Conservation (phyloP, 139 green algal species). For the Zygnema circumcarinatum region DNA sequence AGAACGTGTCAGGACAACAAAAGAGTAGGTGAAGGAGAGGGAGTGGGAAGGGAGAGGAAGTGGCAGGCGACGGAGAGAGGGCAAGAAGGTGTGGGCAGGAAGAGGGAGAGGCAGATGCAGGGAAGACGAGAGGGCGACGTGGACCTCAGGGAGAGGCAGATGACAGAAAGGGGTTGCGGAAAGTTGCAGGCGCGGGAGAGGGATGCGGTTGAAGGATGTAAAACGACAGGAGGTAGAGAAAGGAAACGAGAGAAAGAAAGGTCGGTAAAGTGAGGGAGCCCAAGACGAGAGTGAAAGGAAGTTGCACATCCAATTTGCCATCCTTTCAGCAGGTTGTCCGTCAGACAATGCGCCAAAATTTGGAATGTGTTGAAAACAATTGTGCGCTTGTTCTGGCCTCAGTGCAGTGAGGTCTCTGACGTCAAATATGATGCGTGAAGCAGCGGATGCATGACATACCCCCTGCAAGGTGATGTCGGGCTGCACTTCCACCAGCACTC, state of each 20-base stretch:
- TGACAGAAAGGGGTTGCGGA: background rate
- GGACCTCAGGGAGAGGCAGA: background rate
- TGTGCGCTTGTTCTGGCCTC: no score
- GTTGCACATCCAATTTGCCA: no score
- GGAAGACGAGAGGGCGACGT: constrained; percentile 5
- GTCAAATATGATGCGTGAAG: no score
- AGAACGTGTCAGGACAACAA: background rate
- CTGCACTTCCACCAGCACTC: constrained; percentile 75
- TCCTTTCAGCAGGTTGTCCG: no score
- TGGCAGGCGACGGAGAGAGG: background rate
- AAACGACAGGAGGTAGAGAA: background rate
- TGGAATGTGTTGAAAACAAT: no score
- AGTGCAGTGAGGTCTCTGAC: no score
- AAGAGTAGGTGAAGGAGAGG: background rate
- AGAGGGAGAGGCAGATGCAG: background rate
- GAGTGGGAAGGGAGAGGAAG: background rate
- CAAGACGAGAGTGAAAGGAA: no score
- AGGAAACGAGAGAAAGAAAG: constrained; percentile 23
- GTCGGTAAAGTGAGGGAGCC: no score
- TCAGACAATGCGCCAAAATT: no score
- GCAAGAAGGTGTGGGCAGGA: background rate
- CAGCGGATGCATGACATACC: no score
- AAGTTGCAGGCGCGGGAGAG: background rate
- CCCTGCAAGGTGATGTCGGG: constrained; percentile 39
- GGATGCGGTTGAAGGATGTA: background rate